Base-by-base conservation (phyloP, 2,329 filamentous ascomycete species). In the Decorospora gaudefroyi region DNA sequence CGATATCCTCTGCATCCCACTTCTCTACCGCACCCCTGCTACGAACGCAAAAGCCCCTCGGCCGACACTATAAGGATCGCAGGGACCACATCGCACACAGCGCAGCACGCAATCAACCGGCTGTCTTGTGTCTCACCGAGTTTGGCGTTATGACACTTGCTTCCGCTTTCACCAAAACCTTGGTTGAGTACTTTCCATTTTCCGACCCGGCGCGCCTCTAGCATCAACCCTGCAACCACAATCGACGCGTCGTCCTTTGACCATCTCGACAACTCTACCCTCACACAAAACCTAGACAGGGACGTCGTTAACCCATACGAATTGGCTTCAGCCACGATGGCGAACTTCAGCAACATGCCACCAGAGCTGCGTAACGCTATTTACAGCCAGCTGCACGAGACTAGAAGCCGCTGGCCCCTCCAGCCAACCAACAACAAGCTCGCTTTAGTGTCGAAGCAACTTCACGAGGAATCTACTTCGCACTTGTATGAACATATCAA, bases 401-500 rank as follows among this genome's bases (percentile, higher is more conserved):
- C 17, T 25, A 16, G 36, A 12, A 11, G 11, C 11, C 28, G 22
- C 16, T 6, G 28, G 1, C 29, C 18, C 28, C 25, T 23, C 23
- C 23, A 17, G 9, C 27, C 19, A 16, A 21, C 18, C 25, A 11
- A n/a, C 23, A 23, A 45, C 11, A 26, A 27, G 6, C 36, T 56
- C 6, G 46, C 48, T 4, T 9, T 62, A 4, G 46, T 54, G 31
- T 62, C 51, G 12, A 47, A 44, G 19, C 38, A 46, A 13, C 6
- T 62, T 3, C 50, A 60, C 21, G 5, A 46, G 3, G 60, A 65
- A 39, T 47, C 52, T 6, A 39, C 54, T 1, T 55, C 60, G 6
- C 55, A 57, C 42, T 62, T 59, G 30, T 62, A 62, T 46, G 42
- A 59, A 16, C 30, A 56, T 9, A 55, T 49, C 21, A 1, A 18